Conservation (phyloP, 2,329 filamentous ascomycete genomes). For the Pseudopithomyces maydicus region DNA sequence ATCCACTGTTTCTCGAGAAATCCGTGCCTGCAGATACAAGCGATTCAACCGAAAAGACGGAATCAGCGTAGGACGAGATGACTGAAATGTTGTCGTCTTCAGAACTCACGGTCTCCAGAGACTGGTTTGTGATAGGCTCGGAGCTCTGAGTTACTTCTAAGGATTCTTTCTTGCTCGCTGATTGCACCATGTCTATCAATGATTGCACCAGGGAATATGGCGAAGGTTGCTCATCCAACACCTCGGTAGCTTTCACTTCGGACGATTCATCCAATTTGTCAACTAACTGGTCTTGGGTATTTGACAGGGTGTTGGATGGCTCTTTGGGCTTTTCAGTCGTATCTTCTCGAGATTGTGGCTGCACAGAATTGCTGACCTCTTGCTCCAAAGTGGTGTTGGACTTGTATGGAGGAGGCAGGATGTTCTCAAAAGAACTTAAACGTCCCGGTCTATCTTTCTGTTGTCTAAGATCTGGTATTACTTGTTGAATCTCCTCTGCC, state of each 20-base stretch:
- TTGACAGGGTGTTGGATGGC: no score
- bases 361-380: no score
- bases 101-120: neutral
- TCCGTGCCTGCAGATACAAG: constrained; percentile 14
- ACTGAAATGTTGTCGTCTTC: constrained; percentile 5
- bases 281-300: no score
- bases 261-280: neutral
- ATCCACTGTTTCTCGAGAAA: constrained; percentile 11
- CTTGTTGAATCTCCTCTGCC: no score
- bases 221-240: neutral
- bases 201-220: neutral
- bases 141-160: neutral
- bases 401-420: no score
- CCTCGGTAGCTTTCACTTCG: neutral
- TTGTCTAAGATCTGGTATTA: no score
- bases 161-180: neutral
- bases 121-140: neutral
- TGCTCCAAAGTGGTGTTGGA: no score
- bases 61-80: constrained; percentile 13
- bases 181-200: neutral
- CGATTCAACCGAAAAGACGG: constrained; percentile 10
- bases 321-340: no score
- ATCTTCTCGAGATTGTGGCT: no score
- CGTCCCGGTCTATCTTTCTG: no score
- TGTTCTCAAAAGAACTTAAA: no score